phyloP scores from a whole-genome alignment of 2,329 filamentous ascomycete genomes.

The Elsinoe necatrix region DNA sequence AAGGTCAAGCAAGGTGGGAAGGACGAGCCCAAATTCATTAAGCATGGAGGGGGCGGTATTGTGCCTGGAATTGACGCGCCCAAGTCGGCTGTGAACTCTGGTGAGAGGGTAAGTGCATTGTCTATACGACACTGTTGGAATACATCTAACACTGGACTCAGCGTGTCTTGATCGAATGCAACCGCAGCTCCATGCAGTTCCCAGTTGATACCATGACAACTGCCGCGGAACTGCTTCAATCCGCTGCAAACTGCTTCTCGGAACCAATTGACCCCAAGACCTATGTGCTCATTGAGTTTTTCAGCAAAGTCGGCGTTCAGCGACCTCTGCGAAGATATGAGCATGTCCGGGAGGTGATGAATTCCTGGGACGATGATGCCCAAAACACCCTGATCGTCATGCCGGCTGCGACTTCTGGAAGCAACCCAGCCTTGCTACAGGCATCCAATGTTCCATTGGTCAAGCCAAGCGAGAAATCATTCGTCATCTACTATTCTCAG shows the following conservation, averaged over 20 bases:
- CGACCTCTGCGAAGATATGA: constrained; percentile 80
- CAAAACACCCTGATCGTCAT: constrained; percentile 67
- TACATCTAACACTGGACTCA: constrained; percentile 25
- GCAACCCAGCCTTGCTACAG: constrained; percentile 54
- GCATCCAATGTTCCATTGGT: constrained; percentile 54
- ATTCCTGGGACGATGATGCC: constrained; percentile 79
- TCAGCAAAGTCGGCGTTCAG: constrained; percentile 66
- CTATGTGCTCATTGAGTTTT: constrained; percentile 70
- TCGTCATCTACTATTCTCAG: constrained; percentile 72
- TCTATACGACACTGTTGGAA: too few relatives aligned
- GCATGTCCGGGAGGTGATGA: constrained; percentile 75
- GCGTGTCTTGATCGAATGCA: constrained; percentile 65
- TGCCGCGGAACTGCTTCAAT: constrained; percentile 61
- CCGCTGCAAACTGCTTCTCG: constrained; percentile 55
- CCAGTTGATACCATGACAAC: constrained; percentile 68
- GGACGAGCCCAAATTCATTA: constrained; percentile 29
- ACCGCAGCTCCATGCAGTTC: constrained; percentile 60
- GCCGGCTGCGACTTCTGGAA: constrained; percentile 44
- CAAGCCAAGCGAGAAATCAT: constrained; percentile 56
- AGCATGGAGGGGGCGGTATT: constrained; percentile 38
- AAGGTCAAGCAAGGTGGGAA: constrained; percentile 16
- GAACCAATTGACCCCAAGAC: constrained; percentile 55
- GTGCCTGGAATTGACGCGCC: constrained; percentile 63
- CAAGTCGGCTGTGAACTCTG: constrained; percentile 69
- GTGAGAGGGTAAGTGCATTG: constrained; percentile 54